Evolutionary conservation across 352 stramenopile species (phyloP), one percentile per base, ranked within the genome.

Genomic region (Phytophthora tubulina): DNA sequence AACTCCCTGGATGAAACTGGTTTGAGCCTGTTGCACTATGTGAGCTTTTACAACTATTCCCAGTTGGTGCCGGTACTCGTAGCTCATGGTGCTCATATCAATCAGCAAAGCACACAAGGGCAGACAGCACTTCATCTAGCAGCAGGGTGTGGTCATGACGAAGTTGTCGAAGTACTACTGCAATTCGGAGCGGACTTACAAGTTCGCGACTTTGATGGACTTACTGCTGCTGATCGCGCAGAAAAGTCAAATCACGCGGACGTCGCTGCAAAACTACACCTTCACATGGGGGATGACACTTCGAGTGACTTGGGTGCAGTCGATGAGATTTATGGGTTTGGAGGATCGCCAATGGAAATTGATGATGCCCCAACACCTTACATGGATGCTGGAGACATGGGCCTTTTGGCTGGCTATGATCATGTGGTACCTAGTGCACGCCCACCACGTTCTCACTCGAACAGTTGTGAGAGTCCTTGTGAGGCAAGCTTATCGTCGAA

Each of bases 31-130:
- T 78, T 97, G n/a, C 90, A 97, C 56, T 97, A 96, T 48, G 88
- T 95, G 77, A 93, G 90, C 65, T 96, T 96, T 57, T 97, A 96
- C 79, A 95, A 96, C 58, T 94, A 96, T 68, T 81, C 80, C 14
- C 79, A 90, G 49, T 70, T 97, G 41, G 87, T 97, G 15, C 86
- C 84, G 21, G 67, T 95, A 21, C 67, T 97, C 21, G 64, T 96
- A 11, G 86, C 89, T 33, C 90, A 96, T 59, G 90, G 90, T 13
- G 90, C 88, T 3, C 85, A 93, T 45, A 80, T 95, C 10, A 96
- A 97, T 60, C 90, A 96, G 63, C 82, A 93, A 62, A 95, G 84
- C 57, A 95, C 85, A 3, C 87, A 94, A 72, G 89, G 89, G 0
- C 86, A 96, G 48, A 93, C 90, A 45, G 78, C 90, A 33, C 81